phyloP scores from a whole-genome alignment of 148 eudicot species.

The Rhododendron ovatum region DNA sequence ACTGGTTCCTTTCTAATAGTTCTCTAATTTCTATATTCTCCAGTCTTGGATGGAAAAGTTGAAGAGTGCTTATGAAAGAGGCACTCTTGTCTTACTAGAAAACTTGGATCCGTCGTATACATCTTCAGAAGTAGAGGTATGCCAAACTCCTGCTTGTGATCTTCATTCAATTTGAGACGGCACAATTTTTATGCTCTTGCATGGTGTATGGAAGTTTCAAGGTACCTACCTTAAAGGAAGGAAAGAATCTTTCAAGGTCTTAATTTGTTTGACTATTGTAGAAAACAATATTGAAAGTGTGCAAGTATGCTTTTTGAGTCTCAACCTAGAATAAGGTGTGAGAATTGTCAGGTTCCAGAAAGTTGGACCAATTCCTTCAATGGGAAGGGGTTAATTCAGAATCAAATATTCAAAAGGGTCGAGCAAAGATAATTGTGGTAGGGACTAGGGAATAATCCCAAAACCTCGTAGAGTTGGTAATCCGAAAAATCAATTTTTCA shows the following conservation, averaged over 20 bases:
- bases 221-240: background rate
- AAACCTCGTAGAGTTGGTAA: background rate
- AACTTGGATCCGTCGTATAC: conserved; percentile 51
- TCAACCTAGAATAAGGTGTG: background rate
- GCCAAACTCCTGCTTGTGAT: background rate
- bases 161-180: background rate
- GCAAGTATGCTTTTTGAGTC: background rate
- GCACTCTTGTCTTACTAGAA: conserved; percentile 39
- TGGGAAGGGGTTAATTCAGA: background rate
- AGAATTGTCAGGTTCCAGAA: background rate
- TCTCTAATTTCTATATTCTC: background rate
- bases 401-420: background rate
- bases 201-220: background rate
- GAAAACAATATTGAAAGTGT: background rate
- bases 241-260: background rate
- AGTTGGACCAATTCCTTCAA: background rate
- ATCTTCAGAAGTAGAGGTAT: conserved; percentile 57
- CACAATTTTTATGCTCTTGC: background rate
- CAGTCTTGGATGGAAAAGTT: conserved; percentile 50
- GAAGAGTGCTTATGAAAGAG: conserved; percentile 34
- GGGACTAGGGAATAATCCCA: background rate
- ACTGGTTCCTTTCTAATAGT: background rate
- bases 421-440: background rate
- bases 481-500: background rate
- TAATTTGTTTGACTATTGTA: background rate